phyloP scores from a whole-genome alignment of 2,329 filamentous ascomycete species.

The Colletotrichum chlorophyti region DNA sequence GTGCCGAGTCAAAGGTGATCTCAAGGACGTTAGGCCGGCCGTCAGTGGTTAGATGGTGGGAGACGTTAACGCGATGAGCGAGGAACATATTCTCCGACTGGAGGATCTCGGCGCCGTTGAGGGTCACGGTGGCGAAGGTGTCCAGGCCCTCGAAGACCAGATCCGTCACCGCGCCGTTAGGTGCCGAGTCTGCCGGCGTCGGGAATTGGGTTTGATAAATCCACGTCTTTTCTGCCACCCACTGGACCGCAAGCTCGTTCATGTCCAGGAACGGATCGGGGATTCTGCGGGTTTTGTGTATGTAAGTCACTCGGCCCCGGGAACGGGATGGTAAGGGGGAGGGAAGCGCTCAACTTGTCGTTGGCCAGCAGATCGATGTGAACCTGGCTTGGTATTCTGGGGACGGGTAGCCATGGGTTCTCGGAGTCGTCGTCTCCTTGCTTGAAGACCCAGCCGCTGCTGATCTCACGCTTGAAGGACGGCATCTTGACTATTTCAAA shows the following conservation, averaged over 20 bases:
- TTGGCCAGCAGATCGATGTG: slow-evolving; percentile 46
- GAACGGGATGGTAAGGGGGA: not conserved
- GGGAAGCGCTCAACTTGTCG: slow-evolving; percentile 35
- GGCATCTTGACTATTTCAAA: not conserved
- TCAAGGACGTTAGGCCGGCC: slow-evolving; percentile 53
- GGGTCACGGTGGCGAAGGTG: slow-evolving; percentile 64
- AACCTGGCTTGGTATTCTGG: slow-evolving; percentile 42
- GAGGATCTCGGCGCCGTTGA: slow-evolving; percentile 61
- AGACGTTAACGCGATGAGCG: slow-evolving; percentile 61
- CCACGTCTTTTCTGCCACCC: slow-evolving; percentile 70
- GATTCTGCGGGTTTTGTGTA: slow-evolving; percentile 47
- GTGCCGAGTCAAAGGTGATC: slow-evolving; percentile 63
- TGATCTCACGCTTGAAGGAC: slow-evolving; percentile 11
- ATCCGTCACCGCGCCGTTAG: slow-evolving; percentile 38
- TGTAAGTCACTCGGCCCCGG: not conserved
- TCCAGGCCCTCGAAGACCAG: slow-evolving; percentile 70
- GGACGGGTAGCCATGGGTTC: slow-evolving; percentile 41
- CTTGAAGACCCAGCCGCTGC: slow-evolving; percentile 36
- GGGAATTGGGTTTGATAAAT: slow-evolving; percentile 54
- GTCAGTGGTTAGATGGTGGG: slow-evolving; percentile 43
- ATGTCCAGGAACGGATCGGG: slow-evolving; percentile 65
- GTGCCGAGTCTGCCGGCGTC: slow-evolving; percentile 24
- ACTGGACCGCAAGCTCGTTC: slow-evolving; percentile 66
- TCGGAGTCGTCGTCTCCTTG: slow-evolving; percentile 33
- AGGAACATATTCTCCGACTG: slow-evolving; percentile 70